These are phyloP conservation scores for Endotrypanum monterogeii DNA, from an alignment of 208 protist genomes.

Conservation along the genomic window DNA sequence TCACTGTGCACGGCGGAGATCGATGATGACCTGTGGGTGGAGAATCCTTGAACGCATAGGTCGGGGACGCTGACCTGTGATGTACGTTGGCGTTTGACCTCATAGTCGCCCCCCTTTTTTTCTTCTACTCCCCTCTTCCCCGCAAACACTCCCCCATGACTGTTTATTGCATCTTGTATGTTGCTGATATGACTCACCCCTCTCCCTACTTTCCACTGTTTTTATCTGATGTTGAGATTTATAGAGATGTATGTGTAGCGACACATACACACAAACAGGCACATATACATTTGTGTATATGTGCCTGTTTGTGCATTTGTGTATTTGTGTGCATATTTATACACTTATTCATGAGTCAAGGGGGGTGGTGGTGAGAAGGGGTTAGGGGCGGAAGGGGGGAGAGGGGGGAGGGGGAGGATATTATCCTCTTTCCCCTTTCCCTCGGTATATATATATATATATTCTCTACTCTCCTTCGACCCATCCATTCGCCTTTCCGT, in stretches of 20 bases:
- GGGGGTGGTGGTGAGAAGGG: too few relatives aligned
- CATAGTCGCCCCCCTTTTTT: neutral
- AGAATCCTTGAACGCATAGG: neutral
- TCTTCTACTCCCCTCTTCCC: neutral
- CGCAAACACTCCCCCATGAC: neutral
- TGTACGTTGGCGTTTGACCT: conserved; percentile 2
- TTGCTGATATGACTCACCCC: too few relatives aligned
- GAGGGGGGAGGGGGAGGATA: too few relatives aligned
- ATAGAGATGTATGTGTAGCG: neutral
- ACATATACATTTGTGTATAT: neutral
- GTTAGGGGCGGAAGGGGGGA: too few relatives aligned
- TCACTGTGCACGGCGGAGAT: neutral
- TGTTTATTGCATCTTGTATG: too few relatives aligned
- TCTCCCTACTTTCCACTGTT: neutral
- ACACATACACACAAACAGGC: too few relatives aligned
- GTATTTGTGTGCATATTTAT: too few relatives aligned
- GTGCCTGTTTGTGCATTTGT: neutral
- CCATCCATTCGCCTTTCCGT: too few relatives aligned
- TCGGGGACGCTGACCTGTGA: neutral
- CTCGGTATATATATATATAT: too few relatives aligned
- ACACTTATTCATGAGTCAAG: too few relatives aligned
- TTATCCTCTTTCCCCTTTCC: too few relatives aligned
- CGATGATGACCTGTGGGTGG: neutral
- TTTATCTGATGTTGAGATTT: neutral
- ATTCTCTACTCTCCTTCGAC: too few relatives aligned